Evolutionary conservation across 768 basidiomycete species (phyloP).

Genomic region (Glaciozyma martinii): DNA sequence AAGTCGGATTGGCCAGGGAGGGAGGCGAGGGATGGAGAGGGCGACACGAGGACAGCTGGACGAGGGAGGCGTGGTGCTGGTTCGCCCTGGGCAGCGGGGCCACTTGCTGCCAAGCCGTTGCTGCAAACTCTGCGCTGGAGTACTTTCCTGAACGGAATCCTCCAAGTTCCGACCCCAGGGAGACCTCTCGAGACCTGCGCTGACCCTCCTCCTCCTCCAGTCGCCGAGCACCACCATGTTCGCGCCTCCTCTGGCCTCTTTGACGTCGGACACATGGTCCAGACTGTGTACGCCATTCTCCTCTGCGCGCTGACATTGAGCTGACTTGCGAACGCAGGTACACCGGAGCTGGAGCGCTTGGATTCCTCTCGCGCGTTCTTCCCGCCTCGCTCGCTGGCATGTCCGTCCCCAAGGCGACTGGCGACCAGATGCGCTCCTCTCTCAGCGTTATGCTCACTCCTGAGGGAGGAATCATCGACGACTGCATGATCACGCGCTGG

Average conservation of each 20-base stretch:
- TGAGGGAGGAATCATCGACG: constrained; percentile 88
- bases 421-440: constrained; percentile 56
- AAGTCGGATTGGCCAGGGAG: too few relatives aligned
- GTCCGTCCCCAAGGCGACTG: constrained; percentile 13
- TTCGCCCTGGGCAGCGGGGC: not conserved
- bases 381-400: constrained; percentile 61
- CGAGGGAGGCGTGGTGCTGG: not conserved
- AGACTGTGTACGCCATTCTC: constrained; percentile 53
- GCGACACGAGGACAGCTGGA: not conserved
- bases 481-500: constrained; percentile 60
- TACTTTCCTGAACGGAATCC: too few relatives aligned
- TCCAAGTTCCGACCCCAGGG: not conserved
- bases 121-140: not conserved
- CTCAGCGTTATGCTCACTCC: constrained; percentile 84
- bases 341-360: constrained; percentile 63
- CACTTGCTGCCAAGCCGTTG: too few relatives aligned
- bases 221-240: constrained; percentile 82
- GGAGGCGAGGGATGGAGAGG: too few relatives aligned
- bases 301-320: not conserved
- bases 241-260: constrained; percentile 75
- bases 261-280: constrained; percentile 98
- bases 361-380: constrained; percentile 80
- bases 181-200: constrained; percentile 3
- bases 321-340: constrained; percentile 48
- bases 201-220: constrained; percentile 42